Evolutionary conservation across 495 filamentous ascomycete genomes (phyloP).

Genomic region (Neurospora cerealis): DNA sequence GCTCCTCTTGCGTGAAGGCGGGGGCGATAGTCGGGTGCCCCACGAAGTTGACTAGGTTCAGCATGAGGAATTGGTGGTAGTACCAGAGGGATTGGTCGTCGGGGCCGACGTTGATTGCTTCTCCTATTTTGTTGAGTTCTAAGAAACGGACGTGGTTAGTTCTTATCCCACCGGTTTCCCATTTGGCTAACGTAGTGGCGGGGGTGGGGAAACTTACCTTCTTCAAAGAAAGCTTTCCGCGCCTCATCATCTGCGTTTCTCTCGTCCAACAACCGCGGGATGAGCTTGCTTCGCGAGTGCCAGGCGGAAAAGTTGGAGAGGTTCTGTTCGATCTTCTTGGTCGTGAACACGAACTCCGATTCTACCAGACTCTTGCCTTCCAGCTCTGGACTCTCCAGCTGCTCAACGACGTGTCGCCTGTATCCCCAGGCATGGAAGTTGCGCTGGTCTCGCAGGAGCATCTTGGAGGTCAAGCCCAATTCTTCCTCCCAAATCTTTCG

Average conservation of each 20-base stretch:
- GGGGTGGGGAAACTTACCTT: conserved; percentile 39
- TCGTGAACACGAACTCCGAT: conserved; percentile 81
- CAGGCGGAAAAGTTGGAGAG: conserved; percentile 95
- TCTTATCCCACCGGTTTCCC: neutral
- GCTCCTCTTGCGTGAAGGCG: conserved; percentile 49
- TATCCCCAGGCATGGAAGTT: conserved; percentile 99
- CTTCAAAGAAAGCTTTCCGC: conserved; percentile 59
- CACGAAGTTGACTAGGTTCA: conserved; percentile 36
- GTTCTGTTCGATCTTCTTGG: conserved; percentile 68
- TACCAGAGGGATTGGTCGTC: conserved; percentile 94
- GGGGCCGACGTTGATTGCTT: conserved; percentile 73
- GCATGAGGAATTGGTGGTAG: conserved; percentile 81
- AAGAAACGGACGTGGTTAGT: neutral
- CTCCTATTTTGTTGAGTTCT: conserved; percentile 66
- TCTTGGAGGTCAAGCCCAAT: conserved; percentile 68
- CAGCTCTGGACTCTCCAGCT: conserved; percentile 50
- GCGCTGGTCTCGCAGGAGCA: conserved; percentile 74
- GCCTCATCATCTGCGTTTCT: conserved; percentile 49
- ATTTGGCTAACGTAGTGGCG: neutral
- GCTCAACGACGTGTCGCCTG: conserved; percentile 59
- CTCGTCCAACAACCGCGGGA: conserved; percentile 63
- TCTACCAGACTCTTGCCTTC: conserved; percentile 54
- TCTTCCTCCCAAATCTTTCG: conserved; percentile 72
- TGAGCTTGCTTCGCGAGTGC: conserved; percentile 81
- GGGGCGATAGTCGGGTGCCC: conserved; percentile 49